Evolutionary conservation across 768 basidiomycete genomes (phyloP).

Genomic region (Peribolospora baueri): DNA sequence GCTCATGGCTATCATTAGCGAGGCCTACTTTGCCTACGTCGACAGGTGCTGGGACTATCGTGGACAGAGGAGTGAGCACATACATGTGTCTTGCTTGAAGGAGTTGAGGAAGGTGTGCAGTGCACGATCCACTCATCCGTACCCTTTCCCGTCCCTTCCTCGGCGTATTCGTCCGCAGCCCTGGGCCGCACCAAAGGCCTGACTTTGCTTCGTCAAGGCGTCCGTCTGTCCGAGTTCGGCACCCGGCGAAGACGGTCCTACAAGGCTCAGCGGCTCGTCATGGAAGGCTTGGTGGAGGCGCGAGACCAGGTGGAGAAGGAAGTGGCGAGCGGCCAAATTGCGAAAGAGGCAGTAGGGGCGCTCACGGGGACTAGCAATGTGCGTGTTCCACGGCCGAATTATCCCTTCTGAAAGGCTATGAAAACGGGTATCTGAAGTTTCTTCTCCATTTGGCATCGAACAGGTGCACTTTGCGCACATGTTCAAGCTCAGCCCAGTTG

Average conservation of each 20-base stretch:
- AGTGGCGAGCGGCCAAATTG: constrained; percentile 23
- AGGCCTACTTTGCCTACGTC: constrained; percentile 56
- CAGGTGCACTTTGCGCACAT: constrained; percentile 56
- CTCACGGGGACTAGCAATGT: constrained; percentile 83
- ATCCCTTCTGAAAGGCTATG: too few species aligned
- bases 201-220: constrained; percentile 36
- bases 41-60: constrained; percentile 63
- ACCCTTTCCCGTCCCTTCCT: not conserved
- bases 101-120: not conserved
- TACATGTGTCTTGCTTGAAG: not conserved
- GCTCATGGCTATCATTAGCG: constrained; percentile 72
- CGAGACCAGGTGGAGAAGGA: constrained; percentile 25
- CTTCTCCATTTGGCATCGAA: not conserved
- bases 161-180: constrained; percentile 25
- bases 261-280: constrained; percentile 48
- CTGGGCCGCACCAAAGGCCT: constrained; percentile 47
- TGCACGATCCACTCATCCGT: not conserved
- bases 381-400: constrained; percentile 7
- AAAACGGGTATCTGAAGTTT: too few species aligned
- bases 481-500: constrained; percentile 11
- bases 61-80: constrained; percentile 42
- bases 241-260: constrained; percentile 57
- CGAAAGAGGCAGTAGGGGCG: not conserved
- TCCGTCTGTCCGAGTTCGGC: constrained; percentile 63
- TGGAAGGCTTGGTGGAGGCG: constrained; percentile 44